These are phyloP conservation scores for Anthoceros angustus DNA, from an alignment of 225 moss, liverwort and hornwort species.

Conservation along the genomic window DNA sequence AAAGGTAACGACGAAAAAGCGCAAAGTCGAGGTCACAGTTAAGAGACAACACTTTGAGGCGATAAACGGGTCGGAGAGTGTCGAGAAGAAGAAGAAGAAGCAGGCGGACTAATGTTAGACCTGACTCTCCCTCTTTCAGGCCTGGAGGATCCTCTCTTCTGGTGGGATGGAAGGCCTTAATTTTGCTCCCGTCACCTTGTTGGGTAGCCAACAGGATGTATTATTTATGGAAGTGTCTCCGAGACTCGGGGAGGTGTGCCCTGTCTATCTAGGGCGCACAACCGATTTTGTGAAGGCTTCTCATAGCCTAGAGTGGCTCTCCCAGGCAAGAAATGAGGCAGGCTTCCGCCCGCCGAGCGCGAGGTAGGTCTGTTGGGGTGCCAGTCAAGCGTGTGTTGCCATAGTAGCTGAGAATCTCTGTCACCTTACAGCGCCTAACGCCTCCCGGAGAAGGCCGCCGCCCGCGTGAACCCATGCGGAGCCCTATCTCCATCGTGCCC, in stretches of 20 bases:
- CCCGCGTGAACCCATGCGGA: too few relatives aligned
- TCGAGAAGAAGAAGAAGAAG: constrained; percentile 12
- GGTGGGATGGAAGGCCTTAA: not conserved
- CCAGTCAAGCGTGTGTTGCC: too few relatives aligned
- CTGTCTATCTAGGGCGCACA: not conserved
- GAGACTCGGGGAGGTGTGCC: not conserved
- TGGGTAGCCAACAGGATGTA: not conserved
- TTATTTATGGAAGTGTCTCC: not conserved
- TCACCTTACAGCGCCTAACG: too few relatives aligned
- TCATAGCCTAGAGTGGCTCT: not conserved
- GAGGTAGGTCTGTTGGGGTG: too few relatives aligned
- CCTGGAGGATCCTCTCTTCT: too few relatives aligned
- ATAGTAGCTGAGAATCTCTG: too few relatives aligned
- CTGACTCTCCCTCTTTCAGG: not conserved
- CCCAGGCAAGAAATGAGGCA: not conserved
- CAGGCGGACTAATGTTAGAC: not conserved
- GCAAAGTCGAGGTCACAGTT: constrained; percentile 7
- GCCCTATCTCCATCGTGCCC: too few relatives aligned
- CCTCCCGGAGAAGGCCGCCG: too few relatives aligned
- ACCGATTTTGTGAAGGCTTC: not conserved
- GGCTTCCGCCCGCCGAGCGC: too few relatives aligned
- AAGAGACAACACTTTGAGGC: constrained; percentile 6
- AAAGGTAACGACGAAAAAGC: constrained; percentile 30
- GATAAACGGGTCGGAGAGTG: constrained; percentile 8
- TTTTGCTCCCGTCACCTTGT: not conserved